Base-by-base conservation (phyloP, 2,329 filamentous ascomycete species). In the Canariomyces notabilis region DNA sequence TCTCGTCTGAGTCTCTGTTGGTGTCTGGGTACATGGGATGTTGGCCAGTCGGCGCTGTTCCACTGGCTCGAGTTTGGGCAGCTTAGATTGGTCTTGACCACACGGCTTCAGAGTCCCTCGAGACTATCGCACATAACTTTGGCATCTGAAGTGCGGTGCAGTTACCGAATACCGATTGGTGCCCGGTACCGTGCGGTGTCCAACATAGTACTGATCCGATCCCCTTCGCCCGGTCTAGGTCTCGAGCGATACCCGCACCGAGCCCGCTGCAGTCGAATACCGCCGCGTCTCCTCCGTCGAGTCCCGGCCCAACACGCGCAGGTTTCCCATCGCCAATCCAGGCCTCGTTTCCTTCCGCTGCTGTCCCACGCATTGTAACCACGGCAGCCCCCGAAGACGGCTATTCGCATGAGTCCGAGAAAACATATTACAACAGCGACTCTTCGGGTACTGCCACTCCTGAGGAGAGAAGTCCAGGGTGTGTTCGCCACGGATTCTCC, bases 251-350 rank as follows among this genome's bases (percentile, higher is more conserved):
- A 59, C 61, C 67, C 46, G 65, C 70, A 51, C 72, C 74, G 36
- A 78, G 74, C 57, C 75, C 75, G 53, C 64, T 77, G 38, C 68
- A 70, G 49, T 67, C 69, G 46, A 70, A 58, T 54, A 67, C 62
- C 47, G 64, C 67, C 44, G 62, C 68, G 39, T 72, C 70, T 57
- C 66, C 67, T 50, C 66, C 71, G 42, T 61, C 67, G 50, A 71
- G 62, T 55, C 61, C 69, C 42, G 73, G 67, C 53, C 67, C 69
- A 50, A 64, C 60, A 45, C 64, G 62, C 45, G 60, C 65, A 23
- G 60, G 57, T 37, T 68, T 67, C 26, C 26, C 26, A 9, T 29
- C 26, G 3, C 26, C 26, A 9, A 29, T 9, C 14, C 26, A 29
- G 9, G 4, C 26, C 8, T 29, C 26, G 9, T 29, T 11, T 45